A percentile compares a stretch with the other conserved stretches of the same genome.
These are phyloP conservation scores for Beauveria scarabaeidicola DNA, from an alignment of 2,329 filamentous ascomycete species.

Conservation along the genomic window DNA sequence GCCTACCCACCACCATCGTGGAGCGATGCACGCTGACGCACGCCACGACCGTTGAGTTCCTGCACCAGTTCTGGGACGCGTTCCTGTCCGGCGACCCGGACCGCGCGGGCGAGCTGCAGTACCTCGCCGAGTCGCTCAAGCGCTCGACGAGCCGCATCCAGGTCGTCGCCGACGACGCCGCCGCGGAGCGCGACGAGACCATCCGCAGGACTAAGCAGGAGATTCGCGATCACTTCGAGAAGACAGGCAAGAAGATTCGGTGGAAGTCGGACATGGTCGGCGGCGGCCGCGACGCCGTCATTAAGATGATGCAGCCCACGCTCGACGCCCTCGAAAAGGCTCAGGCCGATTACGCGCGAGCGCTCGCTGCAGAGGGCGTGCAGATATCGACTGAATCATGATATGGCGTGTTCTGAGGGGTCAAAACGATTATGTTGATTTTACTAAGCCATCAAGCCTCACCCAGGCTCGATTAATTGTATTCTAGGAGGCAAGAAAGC, in stretches of 20 bases:
- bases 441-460: not conserved
- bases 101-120: conserved; percentile 70
- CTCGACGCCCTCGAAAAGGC: conserved; percentile 63
- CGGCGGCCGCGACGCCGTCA: conserved; percentile 69
- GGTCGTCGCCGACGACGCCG: conserved; percentile 71
- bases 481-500: not conserved
- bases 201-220: conserved; percentile 61
- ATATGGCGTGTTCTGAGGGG: not conserved
- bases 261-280: conserved; percentile 60
- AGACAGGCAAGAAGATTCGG: conserved; percentile 64
- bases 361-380: conserved; percentile 55
- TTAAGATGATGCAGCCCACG: conserved; percentile 67
- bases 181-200: conserved; percentile 59
- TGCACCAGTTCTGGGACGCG: conserved; percentile 94
- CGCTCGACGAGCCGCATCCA: conserved; percentile 72
- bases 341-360: conserved; percentile 60
- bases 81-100: conserved; percentile 84
- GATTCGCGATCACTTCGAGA: conserved; percentile 60
- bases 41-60: conserved; percentile 86
- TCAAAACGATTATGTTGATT: not conserved
- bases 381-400: conserved; percentile 37
- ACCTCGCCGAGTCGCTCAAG: conserved; percentile 72
- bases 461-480: not conserved
- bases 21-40: conserved; percentile 63
- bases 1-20: conserved; percentile 43